These are phyloP conservation scores for Fusarium tupiense DNA, from an alignment of 2,329 filamentous ascomycete genomes.

Conservation along the genomic window DNA sequence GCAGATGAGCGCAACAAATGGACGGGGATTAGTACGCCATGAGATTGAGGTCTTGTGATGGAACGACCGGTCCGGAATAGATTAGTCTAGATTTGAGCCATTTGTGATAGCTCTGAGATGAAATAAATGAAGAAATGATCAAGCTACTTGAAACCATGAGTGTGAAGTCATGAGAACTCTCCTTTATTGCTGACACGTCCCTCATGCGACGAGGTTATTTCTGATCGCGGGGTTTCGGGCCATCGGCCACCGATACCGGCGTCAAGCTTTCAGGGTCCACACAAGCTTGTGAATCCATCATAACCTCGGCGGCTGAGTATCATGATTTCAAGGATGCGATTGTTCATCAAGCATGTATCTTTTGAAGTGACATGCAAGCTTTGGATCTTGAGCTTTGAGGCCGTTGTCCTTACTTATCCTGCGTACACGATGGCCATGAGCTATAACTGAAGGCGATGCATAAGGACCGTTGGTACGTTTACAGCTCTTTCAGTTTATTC, in stretches of 20 bases:
- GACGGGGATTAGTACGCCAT: slow-evolving; percentile 28
- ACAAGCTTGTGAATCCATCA: slow-evolving; percentile 3
- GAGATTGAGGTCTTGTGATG: slow-evolving; percentile 11
- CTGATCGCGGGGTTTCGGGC: slow-evolving; percentile 24
- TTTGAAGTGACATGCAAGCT: not conserved
- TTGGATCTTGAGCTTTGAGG: not conserved
- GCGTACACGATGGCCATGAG: not conserved
- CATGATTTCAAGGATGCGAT: not conserved
- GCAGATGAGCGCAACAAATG: slow-evolving; percentile 28
- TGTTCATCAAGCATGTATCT: not conserved
- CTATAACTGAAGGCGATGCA: not conserved
- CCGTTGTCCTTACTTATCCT: no score
- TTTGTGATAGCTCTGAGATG: slow-evolving; percentile 33
- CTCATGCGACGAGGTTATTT: not conserved
- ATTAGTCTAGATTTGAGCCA: slow-evolving; percentile 26
- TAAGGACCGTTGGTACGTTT: not conserved
- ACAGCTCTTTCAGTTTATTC: not conserved
- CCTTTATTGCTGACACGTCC: not conserved
- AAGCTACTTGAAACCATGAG: not conserved
- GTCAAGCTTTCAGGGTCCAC: slow-evolving; percentile 10
- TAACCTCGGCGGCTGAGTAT: not conserved
- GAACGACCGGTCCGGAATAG: slow-evolving; percentile 21
- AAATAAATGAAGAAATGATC: slow-evolving; percentile 41
- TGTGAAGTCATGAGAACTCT: not conserved
- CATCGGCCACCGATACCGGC: slow-evolving; percentile 33